Percentiles rank a stretch among this genome's conserved stretches.
These are phyloP conservation scores for Anaeramoeba flamelloides DNA, from an alignment of 78 protist species.

Conservation along the genomic window DNA sequence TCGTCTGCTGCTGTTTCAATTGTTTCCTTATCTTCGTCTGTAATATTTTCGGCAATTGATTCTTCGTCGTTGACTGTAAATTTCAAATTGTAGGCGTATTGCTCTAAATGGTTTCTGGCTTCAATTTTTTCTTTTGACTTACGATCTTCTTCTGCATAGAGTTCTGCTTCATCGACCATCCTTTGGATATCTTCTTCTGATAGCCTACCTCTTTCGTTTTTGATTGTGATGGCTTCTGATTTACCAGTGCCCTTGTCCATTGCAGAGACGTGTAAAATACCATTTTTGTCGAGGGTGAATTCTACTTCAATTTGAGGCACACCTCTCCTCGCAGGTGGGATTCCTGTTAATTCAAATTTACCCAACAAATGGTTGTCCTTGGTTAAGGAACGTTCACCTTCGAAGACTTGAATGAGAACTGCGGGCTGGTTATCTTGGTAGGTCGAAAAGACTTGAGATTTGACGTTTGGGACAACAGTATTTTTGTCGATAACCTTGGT, in stretches of 20 bases:
- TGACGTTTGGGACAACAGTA: conserved; percentile 82
- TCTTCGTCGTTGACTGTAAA: conserved; percentile 9
- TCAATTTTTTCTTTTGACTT: conserved; percentile 7
- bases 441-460: conserved; percentile 31
- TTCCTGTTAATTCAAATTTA: neutral
- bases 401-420: conserved; percentile 4
- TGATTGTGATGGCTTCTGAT: conserved; percentile 24
- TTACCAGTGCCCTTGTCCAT: conserved; percentile 75
- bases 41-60: neutral
- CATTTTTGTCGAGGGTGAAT: conserved; percentile 74
- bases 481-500: conserved; percentile 75
- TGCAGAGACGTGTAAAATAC: conserved; percentile 81
- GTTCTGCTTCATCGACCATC: conserved; percentile 18
- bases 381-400: conserved; percentile 15
- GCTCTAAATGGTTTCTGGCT: conserved; percentile 7
- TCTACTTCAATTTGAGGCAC: no score
- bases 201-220: neutral
- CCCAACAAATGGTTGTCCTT: conserved; percentile 16
- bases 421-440: neutral
- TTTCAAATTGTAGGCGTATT: neutral
- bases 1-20: neutral
- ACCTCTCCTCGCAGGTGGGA: no score
- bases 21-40: neutral
- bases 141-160: conserved; percentile 11
- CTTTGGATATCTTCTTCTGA: neutral